Percentiles rank a stretch among this genome's conserved stretches.
phyloP scores from a whole-genome alignment of 805 yeast genomes.

The Cyberlindnera galapagoensis region DNA sequence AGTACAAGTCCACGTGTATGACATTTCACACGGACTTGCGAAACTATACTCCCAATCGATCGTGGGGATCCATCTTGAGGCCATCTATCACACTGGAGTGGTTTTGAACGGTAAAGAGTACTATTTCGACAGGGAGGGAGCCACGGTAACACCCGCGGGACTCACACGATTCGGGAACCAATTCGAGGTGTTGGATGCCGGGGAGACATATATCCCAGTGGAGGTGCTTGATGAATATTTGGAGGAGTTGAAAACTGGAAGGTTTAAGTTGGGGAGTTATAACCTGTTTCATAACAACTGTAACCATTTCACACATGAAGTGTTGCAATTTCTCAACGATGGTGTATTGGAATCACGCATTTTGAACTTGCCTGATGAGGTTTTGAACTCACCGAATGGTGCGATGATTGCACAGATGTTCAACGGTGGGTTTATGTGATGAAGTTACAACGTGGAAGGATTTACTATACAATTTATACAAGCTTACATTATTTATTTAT shows the following conservation, averaged over 20 bases:
- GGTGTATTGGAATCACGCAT: conserved; percentile 48
- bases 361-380: conserved; percentile 44
- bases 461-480: too few relatives aligned
- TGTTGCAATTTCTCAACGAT: conserved; percentile 53
- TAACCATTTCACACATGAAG: conserved; percentile 57
- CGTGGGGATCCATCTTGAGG: conserved; percentile 50
- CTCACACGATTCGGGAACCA: conserved; percentile 56
- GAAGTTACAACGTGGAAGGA: too few relatives aligned
- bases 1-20: conserved; percentile 40
- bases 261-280: conserved; percentile 36
- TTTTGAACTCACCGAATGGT: conserved; percentile 45
- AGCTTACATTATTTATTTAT: too few relatives aligned
- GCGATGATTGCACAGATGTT: conserved; percentile 36
- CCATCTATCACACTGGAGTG: conserved; percentile 61
- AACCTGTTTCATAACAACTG: conserved; percentile 60
- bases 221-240: conserved; percentile 50
- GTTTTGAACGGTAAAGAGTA: conserved; percentile 48
- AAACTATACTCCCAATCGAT: conserved; percentile 40
- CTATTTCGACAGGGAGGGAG: conserved; percentile 56
- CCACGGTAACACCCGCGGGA: conserved; percentile 38
- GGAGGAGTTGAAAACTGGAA: conserved; percentile 39
- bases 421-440: conserved; percentile 14
- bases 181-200: conserved; percentile 44
- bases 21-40: conserved; percentile 58
- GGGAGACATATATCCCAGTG: conserved; percentile 42